Percentiles rank a stretch among this genome's conserved stretches.
These are phyloP conservation scores for Ormosia semicastrata DNA, from an alignment of 306 rosid genomes.

Conservation along the genomic window DNA sequence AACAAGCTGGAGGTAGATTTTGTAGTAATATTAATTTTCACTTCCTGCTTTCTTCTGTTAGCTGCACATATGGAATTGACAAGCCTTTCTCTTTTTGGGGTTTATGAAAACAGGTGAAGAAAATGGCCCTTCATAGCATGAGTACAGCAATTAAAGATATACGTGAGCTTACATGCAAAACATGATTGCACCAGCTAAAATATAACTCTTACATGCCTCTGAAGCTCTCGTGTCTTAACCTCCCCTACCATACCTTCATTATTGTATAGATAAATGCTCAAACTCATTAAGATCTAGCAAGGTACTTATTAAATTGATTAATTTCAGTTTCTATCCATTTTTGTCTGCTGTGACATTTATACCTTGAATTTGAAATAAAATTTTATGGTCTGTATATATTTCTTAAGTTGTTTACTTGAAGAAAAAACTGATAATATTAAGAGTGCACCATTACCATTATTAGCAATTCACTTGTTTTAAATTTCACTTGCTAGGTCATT, in stretches of 20 bases:
- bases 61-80: constrained; percentile 7
- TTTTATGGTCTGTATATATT: constrained; percentile 25
- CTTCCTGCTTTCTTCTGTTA: constrained; percentile 14
- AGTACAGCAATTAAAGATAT: constrained; percentile 77
- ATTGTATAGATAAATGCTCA: constrained; percentile 32
- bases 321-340: constrained; percentile 11
- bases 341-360: constrained; percentile 14
- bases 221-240: neutral
- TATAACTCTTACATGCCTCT: neutral
- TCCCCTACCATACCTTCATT: constrained; percentile 17
- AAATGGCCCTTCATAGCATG: constrained; percentile 74
- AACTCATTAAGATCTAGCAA: constrained; percentile 27
- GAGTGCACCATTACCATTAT: neutral
- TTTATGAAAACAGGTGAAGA: constrained; percentile 67
- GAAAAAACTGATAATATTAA: neutral
- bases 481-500: neutral
- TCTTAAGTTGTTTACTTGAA: neutral
- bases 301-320: constrained; percentile 29
- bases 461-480: neutral
- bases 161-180: constrained; percentile 72
- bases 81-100: neutral
- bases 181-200: constrained; percentile 44
- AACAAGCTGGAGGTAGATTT: constrained; percentile 75
- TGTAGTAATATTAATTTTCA: constrained; percentile 11
- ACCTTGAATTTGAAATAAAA: constrained; percentile 31